phyloP scores from a whole-genome alignment of 2,329 filamentous ascomycete species.

The Trichophyton benhamiae region DNA sequence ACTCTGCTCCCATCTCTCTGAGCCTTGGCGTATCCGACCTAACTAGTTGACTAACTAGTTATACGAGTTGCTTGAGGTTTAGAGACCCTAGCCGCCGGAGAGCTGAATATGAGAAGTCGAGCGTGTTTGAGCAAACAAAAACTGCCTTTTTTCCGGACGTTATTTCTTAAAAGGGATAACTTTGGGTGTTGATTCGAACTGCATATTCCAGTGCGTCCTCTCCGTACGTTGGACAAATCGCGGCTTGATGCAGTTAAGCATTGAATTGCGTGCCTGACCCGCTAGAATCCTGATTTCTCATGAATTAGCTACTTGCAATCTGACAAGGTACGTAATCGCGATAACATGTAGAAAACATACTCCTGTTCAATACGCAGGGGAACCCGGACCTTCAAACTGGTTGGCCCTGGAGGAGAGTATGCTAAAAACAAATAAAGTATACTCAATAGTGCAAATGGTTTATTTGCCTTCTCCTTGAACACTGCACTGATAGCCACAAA shows the following conservation, averaged over 20 bases:
- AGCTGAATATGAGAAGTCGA: too few relatives aligned
- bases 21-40: too few relatives aligned
- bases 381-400: neutral
- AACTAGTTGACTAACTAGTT: too few relatives aligned
- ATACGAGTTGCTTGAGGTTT: too few relatives aligned
- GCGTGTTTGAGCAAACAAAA: too few relatives aligned
- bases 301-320: neutral
- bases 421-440: neutral
- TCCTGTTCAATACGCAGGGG: neutral
- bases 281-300: neutral
- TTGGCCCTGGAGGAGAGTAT: neutral
- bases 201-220: neutral
- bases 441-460: too few relatives aligned
- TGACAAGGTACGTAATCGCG: neutral
- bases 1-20: too few relatives aligned
- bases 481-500: too few relatives aligned
- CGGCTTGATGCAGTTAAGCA: neutral
- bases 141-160: too few relatives aligned
- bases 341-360: neutral
- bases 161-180: neutral
- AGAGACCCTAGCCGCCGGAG: too few relatives aligned
- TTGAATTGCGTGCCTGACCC: neutral
- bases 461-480: too few relatives aligned
- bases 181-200: neutral
- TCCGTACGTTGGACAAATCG: neutral